Base-by-base conservation (phyloP, 345 rosid species). In the thale cress (Arabidopsis thaliana) region DNA sequence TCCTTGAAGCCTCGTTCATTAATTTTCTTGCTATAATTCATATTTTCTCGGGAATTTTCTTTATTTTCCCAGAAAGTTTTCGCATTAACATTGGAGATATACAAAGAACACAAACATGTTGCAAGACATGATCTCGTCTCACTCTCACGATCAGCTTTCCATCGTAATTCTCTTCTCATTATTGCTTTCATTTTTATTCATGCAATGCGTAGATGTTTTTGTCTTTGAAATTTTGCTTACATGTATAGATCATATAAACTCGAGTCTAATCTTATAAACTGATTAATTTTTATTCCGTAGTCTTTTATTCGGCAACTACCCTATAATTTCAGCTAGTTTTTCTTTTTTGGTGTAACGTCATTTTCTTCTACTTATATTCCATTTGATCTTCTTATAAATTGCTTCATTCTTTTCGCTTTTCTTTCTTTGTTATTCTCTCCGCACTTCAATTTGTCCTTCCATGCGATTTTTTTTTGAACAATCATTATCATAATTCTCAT, bases 81-180 rank as follows among this genome's bases (percentile, higher is more conserved):
- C 36, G 14, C 62, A 75, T 67, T 60, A 9, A 56, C 48, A 14
- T 71, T 30, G 72, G 49, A 42, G 63, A 50, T 36, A 33, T 8
- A 59, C 32, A 59, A 51, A 66, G 64, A 50, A 67, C 7, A 46
- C 36, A 59, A 50, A 25, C 68, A 71, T 65, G 64, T 65, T 72
- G 45, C 78, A 72, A 52, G 74, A 78, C 41, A 11, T 69, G 59
- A 61, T 55, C 55, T 69, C 75, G 16, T 69, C 75, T 32, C 75
- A 76, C 6, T 69, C 75, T 32, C 75, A 76, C 6, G 75, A 69
- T 52, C 81, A 60, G 73, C 69, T 67, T 73, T 67, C 70, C 42
- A 52, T 78, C 65, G 78, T 78, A 78, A 72, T 51, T 51, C 25
- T 59, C 73, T 65, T 66, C 58, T 59, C 10, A 28, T 36, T 68